Evolutionary conservation across 148 eudicot species (phyloP).

Genomic region (Dianthus caryophyllus): DNA sequence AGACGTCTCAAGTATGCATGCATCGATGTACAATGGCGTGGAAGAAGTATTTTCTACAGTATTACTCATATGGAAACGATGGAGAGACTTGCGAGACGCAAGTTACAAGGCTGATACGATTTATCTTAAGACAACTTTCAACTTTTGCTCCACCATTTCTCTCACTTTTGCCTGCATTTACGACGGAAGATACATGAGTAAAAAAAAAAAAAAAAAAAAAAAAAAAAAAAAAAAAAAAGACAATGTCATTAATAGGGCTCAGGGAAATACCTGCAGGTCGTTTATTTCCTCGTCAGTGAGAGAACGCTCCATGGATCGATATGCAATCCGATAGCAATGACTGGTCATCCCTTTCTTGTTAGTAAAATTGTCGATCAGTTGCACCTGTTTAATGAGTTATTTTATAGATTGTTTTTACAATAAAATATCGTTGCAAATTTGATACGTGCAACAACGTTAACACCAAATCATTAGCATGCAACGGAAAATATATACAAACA

Average conservation of each 20-base stretch:
- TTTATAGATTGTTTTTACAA: background rate
- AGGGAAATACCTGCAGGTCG: conserved; percentile 58
- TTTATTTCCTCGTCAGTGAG: conserved; percentile 86
- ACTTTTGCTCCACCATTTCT: conserved; percentile 62
- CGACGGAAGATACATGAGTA: background rate
- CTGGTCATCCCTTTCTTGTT: conserved; percentile 95
- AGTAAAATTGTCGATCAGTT: conserved; percentile 68
- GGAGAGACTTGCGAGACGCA: conserved; percentile 16
- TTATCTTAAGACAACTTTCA: conserved; percentile 75
- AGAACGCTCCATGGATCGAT: conserved; percentile 92
- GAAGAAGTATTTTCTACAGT: background rate
- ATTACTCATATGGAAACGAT: background rate
- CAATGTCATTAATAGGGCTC: background rate
- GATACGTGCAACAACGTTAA: background rate
- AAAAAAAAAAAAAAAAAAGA: background rate
- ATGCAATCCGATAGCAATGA: conserved; percentile 82
- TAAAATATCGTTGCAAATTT: background rate
- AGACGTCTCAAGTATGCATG: conserved; percentile 2
- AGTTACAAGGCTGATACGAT: conserved; percentile 15
- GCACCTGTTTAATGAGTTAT: conserved; percentile 40
- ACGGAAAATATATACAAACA: background rate
- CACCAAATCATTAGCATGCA: background rate
- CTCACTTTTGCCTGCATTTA: conserved; percentile 73
- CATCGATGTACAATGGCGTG: background rate
- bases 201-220: conserved; percentile 4